Evolutionary conservation across 2,329 filamentous ascomycete species (phyloP).

Genomic region (Scleromitrula shiraiana): DNA sequence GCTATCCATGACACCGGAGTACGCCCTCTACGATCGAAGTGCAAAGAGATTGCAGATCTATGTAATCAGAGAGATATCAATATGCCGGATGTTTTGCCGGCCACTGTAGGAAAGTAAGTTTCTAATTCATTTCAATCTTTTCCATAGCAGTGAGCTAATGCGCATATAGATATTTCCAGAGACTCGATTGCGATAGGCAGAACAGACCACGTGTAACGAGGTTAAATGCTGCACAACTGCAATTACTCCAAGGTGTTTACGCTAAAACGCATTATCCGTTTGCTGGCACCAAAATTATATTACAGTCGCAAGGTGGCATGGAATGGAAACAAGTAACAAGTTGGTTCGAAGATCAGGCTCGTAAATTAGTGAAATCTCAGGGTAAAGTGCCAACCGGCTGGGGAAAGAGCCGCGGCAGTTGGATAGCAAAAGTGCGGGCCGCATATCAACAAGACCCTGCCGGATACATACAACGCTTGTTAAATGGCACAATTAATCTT

Average conservation of each 20-base stretch:
- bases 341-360: not conserved
- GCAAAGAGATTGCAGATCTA: not conserved
- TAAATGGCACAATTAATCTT: not conserved
- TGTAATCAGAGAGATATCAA: too few species aligned
- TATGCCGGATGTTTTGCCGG: not conserved
- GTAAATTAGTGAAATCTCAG: not conserved
- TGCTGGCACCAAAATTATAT: not conserved
- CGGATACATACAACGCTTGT: not conserved
- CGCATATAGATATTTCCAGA: too few species aligned
- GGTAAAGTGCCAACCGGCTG: too few species aligned
- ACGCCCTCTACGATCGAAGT: not conserved
- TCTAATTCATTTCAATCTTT: not conserved
- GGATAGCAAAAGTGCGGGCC: not conserved
- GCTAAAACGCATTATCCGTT: not conserved
- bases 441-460: not conserved
- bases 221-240: not conserved
- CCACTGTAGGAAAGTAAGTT: not conserved
- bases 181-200: not conserved
- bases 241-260: not conserved
- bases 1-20: too few species aligned
- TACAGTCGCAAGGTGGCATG: not conserved
- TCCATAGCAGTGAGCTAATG: too few species aligned
- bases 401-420: not conserved
- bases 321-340: not conserved
- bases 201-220: not conserved